Evolutionary conservation across 192 early-diverging fungal species (phyloP).

Genomic region (Linnemannia zychae): DNA sequence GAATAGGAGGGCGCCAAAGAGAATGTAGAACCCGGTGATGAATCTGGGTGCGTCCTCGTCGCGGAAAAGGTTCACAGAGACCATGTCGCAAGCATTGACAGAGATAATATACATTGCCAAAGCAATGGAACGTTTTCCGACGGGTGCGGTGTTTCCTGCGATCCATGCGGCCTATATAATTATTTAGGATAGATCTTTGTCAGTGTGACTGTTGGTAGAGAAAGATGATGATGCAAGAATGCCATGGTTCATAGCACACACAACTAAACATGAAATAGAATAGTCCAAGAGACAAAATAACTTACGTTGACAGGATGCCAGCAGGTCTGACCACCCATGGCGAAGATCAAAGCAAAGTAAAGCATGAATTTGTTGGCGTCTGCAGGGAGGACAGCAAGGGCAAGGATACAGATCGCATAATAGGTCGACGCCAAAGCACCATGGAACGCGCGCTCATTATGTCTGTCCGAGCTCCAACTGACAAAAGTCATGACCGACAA

Average conservation of each 20-base stretch:
- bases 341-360: conserved; percentile 56
- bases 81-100: conserved; percentile 56
- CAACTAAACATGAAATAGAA: not conserved
- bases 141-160: conserved; percentile 56
- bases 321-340: conserved; percentile 49
- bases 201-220: too few relatives aligned
- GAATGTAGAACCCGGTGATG: conserved; percentile 61
- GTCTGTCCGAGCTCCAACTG: conserved; percentile 53
- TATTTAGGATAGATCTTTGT: not conserved
- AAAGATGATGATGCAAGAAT: not conserved
- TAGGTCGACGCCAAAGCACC: conserved; percentile 51
- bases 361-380: conserved; percentile 50
- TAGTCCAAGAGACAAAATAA: not conserved
- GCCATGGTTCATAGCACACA: not conserved
- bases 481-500: conserved; percentile 43
- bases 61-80: conserved; percentile 52
- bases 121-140: conserved; percentile 55
- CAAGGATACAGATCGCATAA: conserved; percentile 38
- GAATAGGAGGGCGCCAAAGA: conserved; percentile 56
- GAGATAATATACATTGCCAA: conserved; percentile 60
- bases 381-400: conserved; percentile 54
- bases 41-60: conserved; percentile 65
- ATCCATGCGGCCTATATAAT: conserved; percentile 53
- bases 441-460: conserved; percentile 50
- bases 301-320: conserved; percentile 56